These are phyloP conservation scores for Aureococcus anophagefferens DNA, from an alignment of 108 stramenopile species.

Conservation along the genomic window DNA sequence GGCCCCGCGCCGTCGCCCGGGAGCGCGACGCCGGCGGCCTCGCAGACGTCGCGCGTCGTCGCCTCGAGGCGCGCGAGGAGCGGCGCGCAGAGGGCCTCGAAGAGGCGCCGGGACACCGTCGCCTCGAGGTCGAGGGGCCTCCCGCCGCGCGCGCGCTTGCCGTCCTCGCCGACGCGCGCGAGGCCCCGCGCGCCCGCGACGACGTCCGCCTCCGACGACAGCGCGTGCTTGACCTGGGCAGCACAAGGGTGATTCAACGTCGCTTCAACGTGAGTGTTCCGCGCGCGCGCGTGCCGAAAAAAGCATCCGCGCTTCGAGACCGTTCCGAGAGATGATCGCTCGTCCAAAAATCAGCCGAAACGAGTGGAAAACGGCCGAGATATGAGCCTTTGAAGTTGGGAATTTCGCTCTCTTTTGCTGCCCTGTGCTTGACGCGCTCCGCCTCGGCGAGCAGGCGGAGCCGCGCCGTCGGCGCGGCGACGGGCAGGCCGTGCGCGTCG, in stretches of 20 bases:
- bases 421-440: background rate
- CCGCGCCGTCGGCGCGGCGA: background rate
- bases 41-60: slow-evolving; percentile 51
- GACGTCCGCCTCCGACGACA: too few species aligned
- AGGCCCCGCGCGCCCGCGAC: background rate
- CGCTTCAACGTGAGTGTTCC: too few species aligned
- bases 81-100: slow-evolving; percentile 40
- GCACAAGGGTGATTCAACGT: too few species aligned
- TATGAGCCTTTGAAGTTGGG: too few species aligned
- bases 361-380: too few species aligned
- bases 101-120: background rate
- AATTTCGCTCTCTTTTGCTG: too few species aligned
- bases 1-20: background rate
- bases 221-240: too few species aligned
- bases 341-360: too few species aligned
- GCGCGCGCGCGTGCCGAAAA: too few species aligned
- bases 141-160: background rate
- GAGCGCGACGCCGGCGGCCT: slow-evolving; percentile 40
- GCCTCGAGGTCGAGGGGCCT: background rate
- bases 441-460: background rate
- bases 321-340: too few species aligned
- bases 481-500: background rate
- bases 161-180: background rate
- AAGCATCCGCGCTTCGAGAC: too few species aligned
- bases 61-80: slow-evolving; percentile 36